phyloP scores from a whole-genome alignment of 371 early-diverging fungal species.

The Enterospora canceri region DNA sequence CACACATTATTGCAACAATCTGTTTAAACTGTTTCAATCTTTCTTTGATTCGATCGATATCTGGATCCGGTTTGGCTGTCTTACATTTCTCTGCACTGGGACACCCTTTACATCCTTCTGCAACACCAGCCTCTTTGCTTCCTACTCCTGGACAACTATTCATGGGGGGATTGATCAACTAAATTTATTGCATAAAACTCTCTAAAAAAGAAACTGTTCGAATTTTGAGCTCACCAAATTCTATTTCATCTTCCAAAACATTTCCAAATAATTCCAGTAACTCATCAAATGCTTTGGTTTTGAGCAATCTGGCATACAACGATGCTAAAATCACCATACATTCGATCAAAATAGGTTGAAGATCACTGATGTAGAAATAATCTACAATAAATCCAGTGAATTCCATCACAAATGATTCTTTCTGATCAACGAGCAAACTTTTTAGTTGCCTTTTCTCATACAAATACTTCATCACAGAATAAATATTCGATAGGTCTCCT shows the following conservation, averaged over 20 bases:
- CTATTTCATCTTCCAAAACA: constrained; percentile 28
- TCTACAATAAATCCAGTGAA: constrained; percentile 35
- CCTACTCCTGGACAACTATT: constrained; percentile 62
- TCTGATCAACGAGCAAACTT: constrained; percentile 15
- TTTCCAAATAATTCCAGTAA: constrained; percentile 10
- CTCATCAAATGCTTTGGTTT: constrained; percentile 3
- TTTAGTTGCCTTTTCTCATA: constrained; percentile 20
- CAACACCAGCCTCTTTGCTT: constrained; percentile 74
- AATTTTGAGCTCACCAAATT: constrained; percentile 30
- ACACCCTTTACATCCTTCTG: constrained; percentile 80
- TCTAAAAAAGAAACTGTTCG: constrained; percentile 22
- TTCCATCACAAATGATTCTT: constrained; percentile 5
- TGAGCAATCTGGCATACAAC: constrained; percentile 23
- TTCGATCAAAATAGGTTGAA: constrained; percentile 26
- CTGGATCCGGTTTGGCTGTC: constrained; percentile 79
- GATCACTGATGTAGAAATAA: constrained; percentile 23
- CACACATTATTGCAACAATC: constrained; percentile 81
- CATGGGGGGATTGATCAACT: neutral
- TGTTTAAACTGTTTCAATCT: constrained; percentile 60
- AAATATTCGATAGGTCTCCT: constrained; percentile 21
- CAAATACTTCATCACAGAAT: constrained; percentile 28
- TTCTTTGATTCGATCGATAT: constrained; percentile 45
- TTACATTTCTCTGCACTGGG: constrained; percentile 83
- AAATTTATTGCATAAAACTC: neutral
- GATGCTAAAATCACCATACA: constrained; percentile 13